These are phyloP conservation scores for Suhomyces wounanorum DNA, from an alignment of 1,139 yeast species.

Conservation along the genomic window DNA sequence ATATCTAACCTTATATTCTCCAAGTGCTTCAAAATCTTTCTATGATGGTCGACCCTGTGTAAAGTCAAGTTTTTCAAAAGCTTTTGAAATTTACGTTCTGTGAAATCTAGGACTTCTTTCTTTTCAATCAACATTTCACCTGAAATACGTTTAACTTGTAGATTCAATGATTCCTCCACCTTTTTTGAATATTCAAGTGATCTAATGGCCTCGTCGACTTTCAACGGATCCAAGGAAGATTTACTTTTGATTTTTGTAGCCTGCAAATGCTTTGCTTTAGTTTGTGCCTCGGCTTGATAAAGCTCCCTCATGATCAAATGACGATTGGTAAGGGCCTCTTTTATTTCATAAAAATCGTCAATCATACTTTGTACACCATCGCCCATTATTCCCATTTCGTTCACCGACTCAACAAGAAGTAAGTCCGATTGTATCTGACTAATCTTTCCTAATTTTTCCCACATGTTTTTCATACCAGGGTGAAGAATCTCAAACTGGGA, in stretches of 20 bases:
- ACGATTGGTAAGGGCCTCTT: constrained; percentile 90
- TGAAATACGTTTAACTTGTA: constrained; percentile 79
- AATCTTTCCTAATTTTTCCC: constrained; percentile 76
- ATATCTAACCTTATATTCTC: constrained; percentile 75
- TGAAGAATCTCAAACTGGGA: constrained; percentile 51
- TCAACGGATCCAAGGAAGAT: constrained; percentile 77
- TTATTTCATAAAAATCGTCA: constrained; percentile 81
- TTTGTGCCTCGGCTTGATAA: constrained; percentile 71
- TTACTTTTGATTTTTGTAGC: constrained; percentile 77
- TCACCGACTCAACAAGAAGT: constrained; percentile 69
- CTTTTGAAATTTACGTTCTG: constrained; percentile 56
- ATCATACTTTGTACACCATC: constrained; percentile 70
- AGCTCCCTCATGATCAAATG: constrained; percentile 91
- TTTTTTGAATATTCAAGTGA: constrained; percentile 80
- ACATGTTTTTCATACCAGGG: constrained; percentile 77
- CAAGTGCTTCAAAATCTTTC: constrained; percentile 74
- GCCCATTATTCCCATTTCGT: constrained; percentile 73
- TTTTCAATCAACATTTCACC: constrained; percentile 83
- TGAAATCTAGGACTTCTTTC: constrained; percentile 53
- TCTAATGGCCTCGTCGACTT: constrained; percentile 87
- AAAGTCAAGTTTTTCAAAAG: constrained; percentile 63
- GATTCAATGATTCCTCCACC: constrained; percentile 70
- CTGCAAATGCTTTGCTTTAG: constrained; percentile 67
- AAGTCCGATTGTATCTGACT: constrained; percentile 74
- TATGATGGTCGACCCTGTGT: constrained; percentile 80